Evolutionary conservation across 176 grass and related monocot genomes (phyloP).

Genomic region (Phragmites australis): DNA sequence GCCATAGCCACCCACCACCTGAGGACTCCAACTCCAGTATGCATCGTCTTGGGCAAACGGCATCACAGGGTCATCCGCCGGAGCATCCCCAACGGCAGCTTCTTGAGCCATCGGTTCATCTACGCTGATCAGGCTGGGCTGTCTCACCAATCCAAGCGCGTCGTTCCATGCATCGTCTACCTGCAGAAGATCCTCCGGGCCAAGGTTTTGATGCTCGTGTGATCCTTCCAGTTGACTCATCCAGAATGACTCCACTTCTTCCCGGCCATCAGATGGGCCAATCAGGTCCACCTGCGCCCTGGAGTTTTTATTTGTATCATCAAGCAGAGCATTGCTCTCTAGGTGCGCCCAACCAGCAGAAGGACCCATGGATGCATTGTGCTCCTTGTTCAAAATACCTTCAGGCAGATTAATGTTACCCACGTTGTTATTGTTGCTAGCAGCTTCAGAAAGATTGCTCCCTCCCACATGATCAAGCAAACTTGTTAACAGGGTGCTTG

Average conservation of each 20-base stretch:
- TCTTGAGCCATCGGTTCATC: neutral
- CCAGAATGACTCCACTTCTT: neutral
- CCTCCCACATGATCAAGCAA: constrained; percentile 2
- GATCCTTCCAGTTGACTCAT: constrained; percentile 5
- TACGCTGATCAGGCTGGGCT: neutral
- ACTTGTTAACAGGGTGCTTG: neutral
- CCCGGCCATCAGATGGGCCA: neutral
- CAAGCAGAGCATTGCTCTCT: neutral
- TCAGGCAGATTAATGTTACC: neutral
- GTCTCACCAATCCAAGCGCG: neutral
- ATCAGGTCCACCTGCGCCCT: neutral
- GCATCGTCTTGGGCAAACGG: neutral
- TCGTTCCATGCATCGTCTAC: neutral
- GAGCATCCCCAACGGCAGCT: neutral
- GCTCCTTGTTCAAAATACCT: neutral
- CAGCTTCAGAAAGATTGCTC: neutral
- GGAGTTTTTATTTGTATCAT: neutral
- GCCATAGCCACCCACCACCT: neutral
- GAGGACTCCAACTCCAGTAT: neutral
- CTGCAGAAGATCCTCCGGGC: neutral
- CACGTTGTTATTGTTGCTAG: neutral
- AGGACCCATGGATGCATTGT: neutral
- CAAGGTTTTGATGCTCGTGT: neutral
- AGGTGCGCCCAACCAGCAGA: neutral
- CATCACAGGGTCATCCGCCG: neutral